Base-by-base conservation (phyloP, 805 yeast genomes). In the Candida xyloterini region DNA sequence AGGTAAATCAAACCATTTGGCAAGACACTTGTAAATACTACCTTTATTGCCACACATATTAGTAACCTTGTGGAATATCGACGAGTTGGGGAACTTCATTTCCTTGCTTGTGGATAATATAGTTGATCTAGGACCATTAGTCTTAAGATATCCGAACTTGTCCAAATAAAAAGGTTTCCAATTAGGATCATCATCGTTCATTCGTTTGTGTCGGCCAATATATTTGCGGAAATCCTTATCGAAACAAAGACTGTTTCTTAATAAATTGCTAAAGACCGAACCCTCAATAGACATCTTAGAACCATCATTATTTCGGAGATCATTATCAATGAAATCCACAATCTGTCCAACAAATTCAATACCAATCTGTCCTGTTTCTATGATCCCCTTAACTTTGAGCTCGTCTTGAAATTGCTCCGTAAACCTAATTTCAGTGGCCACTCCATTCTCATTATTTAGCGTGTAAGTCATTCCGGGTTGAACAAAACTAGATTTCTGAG, bases 1-100 rank as follows among this genome's bases (percentile, higher is more conserved):
- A 0, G 67, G 66, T 13, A 63, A 46, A 11, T 55, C 61, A 50
- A 60, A 62, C 68, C 68, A 63, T 40, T 56, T 61, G 3, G 62
- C 50, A 15, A 63, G 42, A 9, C 56, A 42, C 39, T 59, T 60
- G 38, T 44, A 55, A 6, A 49, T 37, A 7, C 52, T 52, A 7
- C 55, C 52, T 28, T 52, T 55, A 29, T 55, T 52, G 11, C 58
- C 58, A 34, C 56, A 53, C 39, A 50, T 48, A 27, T 43, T 34
- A 18, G 57, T 43, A 13, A 52, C 45, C 27, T 52, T 55, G 37
- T 59, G 60, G 21, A 59, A 56, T 3, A 60, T 16, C 5, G 65
- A 59, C 1, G 59, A 43, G 29, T 52, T 53, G 4, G 65, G 64
- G 30, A 60, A 60, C 38, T 52, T 59, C 2, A 57, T 53, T 4